Conservation (phyloP, 306 rosid species). For the Sesbania bispinosa region DNA sequence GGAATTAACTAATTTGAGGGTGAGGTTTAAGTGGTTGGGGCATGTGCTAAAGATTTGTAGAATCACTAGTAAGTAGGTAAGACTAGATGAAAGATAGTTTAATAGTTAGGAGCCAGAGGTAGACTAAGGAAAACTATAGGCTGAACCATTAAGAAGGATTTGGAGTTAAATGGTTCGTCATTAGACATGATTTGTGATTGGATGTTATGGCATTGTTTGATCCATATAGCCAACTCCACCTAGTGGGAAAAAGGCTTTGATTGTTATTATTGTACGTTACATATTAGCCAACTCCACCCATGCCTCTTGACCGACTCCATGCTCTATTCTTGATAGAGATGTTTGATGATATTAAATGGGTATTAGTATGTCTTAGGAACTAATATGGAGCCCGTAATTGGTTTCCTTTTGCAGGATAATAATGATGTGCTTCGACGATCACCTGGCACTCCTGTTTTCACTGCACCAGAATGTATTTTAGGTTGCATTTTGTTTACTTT, state of each 20-base stretch:
- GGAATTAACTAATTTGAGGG: not conserved
- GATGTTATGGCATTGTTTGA: too few relatives aligned
- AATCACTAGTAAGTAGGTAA: too few relatives aligned
- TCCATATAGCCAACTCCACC: too few relatives aligned
- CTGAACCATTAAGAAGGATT: too few relatives aligned
- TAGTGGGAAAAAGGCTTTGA: too few relatives aligned
- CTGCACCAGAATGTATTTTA: constrained; percentile 97
- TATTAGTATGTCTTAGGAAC: not conserved
- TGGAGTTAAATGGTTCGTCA: too few relatives aligned
- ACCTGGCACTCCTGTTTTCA: constrained; percentile 99
- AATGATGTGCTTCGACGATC: constrained; percentile 94
- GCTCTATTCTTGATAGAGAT: not conserved
- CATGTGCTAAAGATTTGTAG: too few relatives aligned
- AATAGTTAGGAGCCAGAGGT: too few relatives aligned
- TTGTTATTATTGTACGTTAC: not conserved
- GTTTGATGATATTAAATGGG: not conserved
- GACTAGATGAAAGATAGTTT: too few relatives aligned
- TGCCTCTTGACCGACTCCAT: not conserved
- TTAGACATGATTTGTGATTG: too few relatives aligned
- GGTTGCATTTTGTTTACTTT: constrained; percentile 47
- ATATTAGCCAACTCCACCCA: not conserved
- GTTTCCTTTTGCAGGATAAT: constrained; percentile 66
- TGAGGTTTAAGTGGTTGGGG: not conserved
- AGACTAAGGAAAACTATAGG: too few relatives aligned
- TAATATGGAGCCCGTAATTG: not conserved